phyloP scores from a whole-genome alignment of 768 basidiomycete genomes.

The Asterophora lycoperdoides region DNA sequence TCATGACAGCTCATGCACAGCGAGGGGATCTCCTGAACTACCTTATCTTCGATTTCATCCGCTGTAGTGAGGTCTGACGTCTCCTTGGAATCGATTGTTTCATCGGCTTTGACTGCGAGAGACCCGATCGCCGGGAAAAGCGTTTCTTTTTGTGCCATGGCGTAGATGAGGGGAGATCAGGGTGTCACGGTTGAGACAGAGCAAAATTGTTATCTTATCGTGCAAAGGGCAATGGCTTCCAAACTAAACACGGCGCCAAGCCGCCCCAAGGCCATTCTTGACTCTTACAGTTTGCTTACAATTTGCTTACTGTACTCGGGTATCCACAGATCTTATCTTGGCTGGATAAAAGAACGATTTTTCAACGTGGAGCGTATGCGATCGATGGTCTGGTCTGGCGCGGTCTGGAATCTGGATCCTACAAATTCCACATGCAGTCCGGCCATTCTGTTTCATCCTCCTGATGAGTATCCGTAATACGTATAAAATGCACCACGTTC shows the following conservation, averaged over 20 bases:
- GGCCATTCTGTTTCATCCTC: neutral
- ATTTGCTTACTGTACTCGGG: too few species aligned
- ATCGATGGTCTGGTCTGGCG: neutral
- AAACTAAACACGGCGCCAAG: too few species aligned
- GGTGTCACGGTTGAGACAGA: too few species aligned
- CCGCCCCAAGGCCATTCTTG: too few species aligned
- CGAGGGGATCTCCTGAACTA: conserved; percentile 82
- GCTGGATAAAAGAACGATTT: too few species aligned
- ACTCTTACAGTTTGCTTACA: too few species aligned
- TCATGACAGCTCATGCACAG: conserved; percentile 92
- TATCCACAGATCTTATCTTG: too few species aligned
- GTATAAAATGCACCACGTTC: too few species aligned
- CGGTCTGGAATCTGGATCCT: too few species aligned
- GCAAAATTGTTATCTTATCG: neutral
- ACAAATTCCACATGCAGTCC: neutral
- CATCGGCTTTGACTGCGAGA: conserved; percentile 14
- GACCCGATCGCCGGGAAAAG: conserved; percentile 14
- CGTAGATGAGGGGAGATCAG: neutral
- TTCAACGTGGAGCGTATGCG: too few species aligned
- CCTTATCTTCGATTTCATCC: conserved; percentile 53
- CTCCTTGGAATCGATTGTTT: neutral
- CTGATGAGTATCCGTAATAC: too few species aligned
- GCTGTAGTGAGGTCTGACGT: neutral
- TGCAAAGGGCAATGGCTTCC: too few species aligned
- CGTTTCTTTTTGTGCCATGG: conserved; percentile 6